Evolutionary conservation across 108 stramenopile species (phyloP).

Genomic region (Nannochloropsis salina): DNA sequence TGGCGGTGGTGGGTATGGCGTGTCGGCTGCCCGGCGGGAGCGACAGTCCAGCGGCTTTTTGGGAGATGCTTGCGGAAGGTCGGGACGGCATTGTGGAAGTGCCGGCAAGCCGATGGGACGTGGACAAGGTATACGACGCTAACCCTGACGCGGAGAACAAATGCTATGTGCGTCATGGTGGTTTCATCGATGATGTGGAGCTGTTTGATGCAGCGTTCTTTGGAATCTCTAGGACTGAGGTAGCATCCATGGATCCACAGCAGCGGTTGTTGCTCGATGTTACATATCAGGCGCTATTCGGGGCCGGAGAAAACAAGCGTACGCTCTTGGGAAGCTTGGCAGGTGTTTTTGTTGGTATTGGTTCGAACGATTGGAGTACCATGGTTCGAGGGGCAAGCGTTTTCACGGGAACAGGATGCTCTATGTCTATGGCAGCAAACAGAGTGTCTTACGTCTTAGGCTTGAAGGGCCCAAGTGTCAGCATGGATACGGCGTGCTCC

Average conservation of each 20-base stretch:
- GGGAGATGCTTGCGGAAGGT: constrained; percentile 41
- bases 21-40: constrained; percentile 52
- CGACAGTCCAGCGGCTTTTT: constrained; percentile 53
- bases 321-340: constrained; percentile 33
- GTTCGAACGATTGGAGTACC: constrained; percentile 30
- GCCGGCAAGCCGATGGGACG: constrained; percentile 39
- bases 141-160: constrained; percentile 14
- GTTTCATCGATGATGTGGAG: constrained; percentile 27
- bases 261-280: constrained; percentile 48
- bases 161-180: constrained; percentile 22
- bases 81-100: constrained; percentile 43
- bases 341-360: constrained; percentile 41
- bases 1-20: constrained; percentile 48
- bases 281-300: constrained; percentile 47
- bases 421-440: constrained; percentile 47
- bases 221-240: constrained; percentile 45
- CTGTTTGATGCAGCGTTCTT: constrained; percentile 51
- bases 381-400: constrained; percentile 11
- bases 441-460: constrained; percentile 49
- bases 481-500: constrained; percentile 56
- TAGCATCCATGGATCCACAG: constrained; percentile 52
- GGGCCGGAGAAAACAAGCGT: constrained; percentile 30
- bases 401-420: constrained; percentile 34
- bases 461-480: constrained; percentile 51
- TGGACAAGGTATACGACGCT: neutral